Evolutionary conservation across 225 moss, liverwort and hornwort genomes (phyloP).

Genomic region (Pseudisothecium myosuroides): DNA sequence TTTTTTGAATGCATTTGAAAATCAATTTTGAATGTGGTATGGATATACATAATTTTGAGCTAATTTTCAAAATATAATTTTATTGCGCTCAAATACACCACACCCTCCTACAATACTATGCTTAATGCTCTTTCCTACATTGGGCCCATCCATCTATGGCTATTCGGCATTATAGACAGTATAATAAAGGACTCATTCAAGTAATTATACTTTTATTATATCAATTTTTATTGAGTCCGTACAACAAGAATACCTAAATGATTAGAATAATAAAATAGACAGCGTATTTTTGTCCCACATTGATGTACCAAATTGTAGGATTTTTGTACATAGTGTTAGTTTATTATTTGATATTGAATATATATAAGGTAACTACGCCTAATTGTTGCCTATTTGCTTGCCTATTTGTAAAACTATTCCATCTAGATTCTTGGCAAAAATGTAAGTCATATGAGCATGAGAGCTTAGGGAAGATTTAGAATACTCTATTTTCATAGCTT

Average conservation of each 20-base stretch:
- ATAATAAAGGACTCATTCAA: background rate
- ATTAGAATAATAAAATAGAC: accelerated
- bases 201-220: background rate
- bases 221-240: background rate
- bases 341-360: background rate
- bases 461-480: background rate
- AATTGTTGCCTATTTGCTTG: background rate
- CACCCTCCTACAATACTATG: background rate
- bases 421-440: background rate
- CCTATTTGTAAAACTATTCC: background rate
- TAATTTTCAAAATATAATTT: background rate
- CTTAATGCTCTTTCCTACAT: background rate
- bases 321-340: background rate
- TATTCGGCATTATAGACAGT: accelerated
- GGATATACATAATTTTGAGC: background rate
- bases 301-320: background rate
- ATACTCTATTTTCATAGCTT: background rate
- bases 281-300: background rate
- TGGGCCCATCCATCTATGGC: accelerated
- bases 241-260: background rate
- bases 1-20: too few relatives aligned
- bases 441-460: accelerated
- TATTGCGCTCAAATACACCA: background rate
- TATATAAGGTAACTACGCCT: background rate
- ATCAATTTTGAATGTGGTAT: background rate